phyloP scores from a whole-genome alignment of 2,329 filamentous ascomycete species.

The Fusarium denticulatum region DNA sequence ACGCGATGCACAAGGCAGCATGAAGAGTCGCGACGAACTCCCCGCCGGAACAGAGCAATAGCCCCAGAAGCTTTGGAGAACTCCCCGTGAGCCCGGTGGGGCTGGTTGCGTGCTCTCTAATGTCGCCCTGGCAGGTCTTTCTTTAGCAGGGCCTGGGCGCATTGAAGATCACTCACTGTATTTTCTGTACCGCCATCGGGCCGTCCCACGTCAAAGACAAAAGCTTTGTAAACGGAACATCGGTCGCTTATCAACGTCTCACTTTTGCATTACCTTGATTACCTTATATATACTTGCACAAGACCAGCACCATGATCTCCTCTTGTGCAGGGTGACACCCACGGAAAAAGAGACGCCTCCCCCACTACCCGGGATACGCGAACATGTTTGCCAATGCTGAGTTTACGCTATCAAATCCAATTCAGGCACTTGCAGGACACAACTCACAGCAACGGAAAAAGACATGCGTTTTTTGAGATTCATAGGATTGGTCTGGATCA shows the following conservation, averaged over 20 bases:
- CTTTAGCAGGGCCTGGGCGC: conserved; percentile 11
- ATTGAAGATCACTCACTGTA: conserved; percentile 4
- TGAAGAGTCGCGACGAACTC: conserved; percentile 21
- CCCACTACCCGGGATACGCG: conserved; percentile 21
- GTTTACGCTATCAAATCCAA: conserved; percentile 36
- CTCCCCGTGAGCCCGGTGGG: conserved; percentile 39
- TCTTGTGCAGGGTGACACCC: conserved; percentile 14
- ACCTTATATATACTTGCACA: background rate
- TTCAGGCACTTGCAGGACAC: conserved; percentile 18
- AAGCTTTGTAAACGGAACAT: conserved; percentile 7
- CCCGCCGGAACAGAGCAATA: conserved; percentile 17
- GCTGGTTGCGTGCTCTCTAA: conserved; percentile 33
- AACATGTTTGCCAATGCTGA: conserved; percentile 32
- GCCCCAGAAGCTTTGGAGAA: conserved; percentile 26
- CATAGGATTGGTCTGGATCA: conserved; percentile 24
- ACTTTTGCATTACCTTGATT: background rate
- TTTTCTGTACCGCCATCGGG: conserved; percentile 8
- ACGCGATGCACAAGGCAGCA: conserved; percentile 17
- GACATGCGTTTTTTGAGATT: conserved; percentile 7
- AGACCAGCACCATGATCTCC: conserved; percentile 14
- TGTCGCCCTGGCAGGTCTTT: conserved; percentile 19
- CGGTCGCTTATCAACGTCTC: conserved; percentile 22
- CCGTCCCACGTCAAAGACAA: background rate
- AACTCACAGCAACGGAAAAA: conserved; percentile 19
- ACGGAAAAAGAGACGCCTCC: conserved; percentile 13